These are phyloP conservation scores for Dissophora globulifera DNA, from an alignment of 192 early-diverging fungal species.

Conservation along the genomic window DNA sequence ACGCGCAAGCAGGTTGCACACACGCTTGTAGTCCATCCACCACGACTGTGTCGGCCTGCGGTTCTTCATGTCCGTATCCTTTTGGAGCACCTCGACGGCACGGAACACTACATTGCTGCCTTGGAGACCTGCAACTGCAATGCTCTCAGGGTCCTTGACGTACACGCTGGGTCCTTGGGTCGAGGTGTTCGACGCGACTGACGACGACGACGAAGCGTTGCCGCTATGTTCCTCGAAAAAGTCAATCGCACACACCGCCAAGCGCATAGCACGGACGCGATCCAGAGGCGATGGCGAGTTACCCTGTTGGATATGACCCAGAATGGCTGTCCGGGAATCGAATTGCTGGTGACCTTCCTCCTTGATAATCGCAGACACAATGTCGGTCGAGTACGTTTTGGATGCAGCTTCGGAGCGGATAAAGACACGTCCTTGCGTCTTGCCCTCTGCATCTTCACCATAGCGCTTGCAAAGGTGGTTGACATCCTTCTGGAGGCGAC, in stretches of 20 bases:
- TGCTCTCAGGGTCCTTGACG: conserved; percentile 66
- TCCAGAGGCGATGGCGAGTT: conserved; percentile 93
- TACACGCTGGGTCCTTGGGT: conserved; percentile 67
- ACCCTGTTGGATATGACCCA: conserved; percentile 98
- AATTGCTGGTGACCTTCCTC: conserved; percentile 90
- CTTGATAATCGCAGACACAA: conserved; percentile 85
- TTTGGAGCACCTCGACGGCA: conserved; percentile 53
- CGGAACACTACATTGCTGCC: conserved; percentile 81
- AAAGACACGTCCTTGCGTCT: conserved; percentile 88
- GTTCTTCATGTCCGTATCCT: conserved; percentile 83
- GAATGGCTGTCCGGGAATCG: conserved; percentile 88
- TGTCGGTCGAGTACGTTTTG: conserved; percentile 90
- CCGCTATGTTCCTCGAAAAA: conserved; percentile 81
- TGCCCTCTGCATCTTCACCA: conserved; percentile 73
- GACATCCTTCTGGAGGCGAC: conserved; percentile 86
- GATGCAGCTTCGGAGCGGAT: conserved; percentile 79
- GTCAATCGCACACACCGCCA: conserved; percentile 83
- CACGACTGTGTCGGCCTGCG: conserved; percentile 75
- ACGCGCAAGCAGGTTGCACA: conserved; percentile 67
- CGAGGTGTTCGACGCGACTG: conserved; percentile 54
- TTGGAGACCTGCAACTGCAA: conserved; percentile 83
- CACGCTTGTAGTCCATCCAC: conserved; percentile 73
- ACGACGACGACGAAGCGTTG: conserved; percentile 20
- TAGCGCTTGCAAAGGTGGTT: conserved; percentile 83
- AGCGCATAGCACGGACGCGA: conserved; percentile 90